Evolutionary conservation across 192 early-diverging fungal species (phyloP), one percentile per base, ranked within the genome.

Genomic region (Backusella tuberculispora): DNA sequence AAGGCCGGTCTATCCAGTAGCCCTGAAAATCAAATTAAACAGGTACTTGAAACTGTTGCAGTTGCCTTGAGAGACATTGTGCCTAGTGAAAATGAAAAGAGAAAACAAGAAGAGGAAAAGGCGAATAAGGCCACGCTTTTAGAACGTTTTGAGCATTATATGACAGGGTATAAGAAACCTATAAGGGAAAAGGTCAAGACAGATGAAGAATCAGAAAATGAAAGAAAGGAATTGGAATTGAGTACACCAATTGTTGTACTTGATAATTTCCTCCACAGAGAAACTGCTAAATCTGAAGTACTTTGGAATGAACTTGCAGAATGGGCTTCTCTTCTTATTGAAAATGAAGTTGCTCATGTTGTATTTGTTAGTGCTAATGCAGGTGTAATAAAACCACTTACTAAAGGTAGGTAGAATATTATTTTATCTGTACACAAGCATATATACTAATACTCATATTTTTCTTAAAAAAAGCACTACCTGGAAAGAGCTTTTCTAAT

Each of bases 201-300:
- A 29, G 72, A 72, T 19, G 47, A 69, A 17, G 72, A 81, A 19
- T 26, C 67, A 6, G 81, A 83, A 29, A 70, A 71, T 6, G 66
- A 65, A 10, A 76, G 76, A 34, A 47, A 72, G 24, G 80, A 76
- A 38, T 78, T 84, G n/a, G 85, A 72, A 17, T 81, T 77, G 12
- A 85, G 88, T 34, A 87, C 95, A 45, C 98, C 98, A 17, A 91
- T 99, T 29, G 86, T 99, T 21, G 83, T 99, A 9, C 93, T 99
- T 80, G 93, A 95, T 56, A 92, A 91, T 38, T 96, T 91, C 78
- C 85, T 98, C 87, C 83, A 85, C 65, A 90, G 90, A 79, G 92
- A 94, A 42, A 87, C 88, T 14, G 81, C 83, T 64, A 85, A 87
- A 48, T 82, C 89, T 66, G 60, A 86, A 66, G 82, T 86, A 46